phyloP scores from a whole-genome alignment of 192 early-diverging fungal genomes.

The Funneliformis mosseae region DNA sequence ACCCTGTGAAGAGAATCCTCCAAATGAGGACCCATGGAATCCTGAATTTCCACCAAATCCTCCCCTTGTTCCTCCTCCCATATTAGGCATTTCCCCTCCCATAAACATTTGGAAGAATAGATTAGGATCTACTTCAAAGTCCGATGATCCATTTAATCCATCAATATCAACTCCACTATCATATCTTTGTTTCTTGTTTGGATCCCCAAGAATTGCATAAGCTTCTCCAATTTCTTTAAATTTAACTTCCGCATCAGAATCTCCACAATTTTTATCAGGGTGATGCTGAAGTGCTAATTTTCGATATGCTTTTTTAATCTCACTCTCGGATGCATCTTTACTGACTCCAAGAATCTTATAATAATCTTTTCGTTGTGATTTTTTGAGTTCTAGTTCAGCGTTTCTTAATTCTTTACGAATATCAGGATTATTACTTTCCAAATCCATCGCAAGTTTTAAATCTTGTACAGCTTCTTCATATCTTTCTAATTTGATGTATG shows the following conservation, averaged over 20 bases:
- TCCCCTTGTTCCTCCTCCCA: conserved; percentile 35
- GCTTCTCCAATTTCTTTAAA: conserved; percentile 88
- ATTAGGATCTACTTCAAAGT: conserved; percentile 58
- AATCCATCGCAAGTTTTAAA: conserved; percentile 60
- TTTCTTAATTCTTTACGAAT: conserved; percentile 44
- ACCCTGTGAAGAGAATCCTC: too few species aligned
- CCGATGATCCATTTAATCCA: conserved; percentile 47
- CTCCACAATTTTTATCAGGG: conserved; percentile 84
- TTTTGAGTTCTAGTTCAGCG: conserved; percentile 67
- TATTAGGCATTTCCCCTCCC: conserved; percentile 39
- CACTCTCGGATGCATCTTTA: conserved; percentile 75
- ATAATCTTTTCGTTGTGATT: conserved; percentile 92
- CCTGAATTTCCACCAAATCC: conserved; percentile 3
- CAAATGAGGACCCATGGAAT: neutral
- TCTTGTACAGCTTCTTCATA: conserved; percentile 83
- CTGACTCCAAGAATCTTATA: conserved; percentile 87
- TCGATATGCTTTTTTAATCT: conserved; percentile 83
- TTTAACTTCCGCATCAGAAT: conserved; percentile 69
- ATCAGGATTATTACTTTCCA: conserved; percentile 64
- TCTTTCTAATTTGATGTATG: conserved; percentile 67
- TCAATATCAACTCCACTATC: conserved; percentile 83
- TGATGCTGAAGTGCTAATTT: conserved; percentile 87
- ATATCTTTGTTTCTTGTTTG: conserved; percentile 77
- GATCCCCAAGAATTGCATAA: conserved; percentile 77
- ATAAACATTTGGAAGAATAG: conserved; percentile 59